These are phyloP conservation scores for Oryza brachyantha DNA, from an alignment of 176 grass and related monocot species.

Conservation along the genomic window DNA sequence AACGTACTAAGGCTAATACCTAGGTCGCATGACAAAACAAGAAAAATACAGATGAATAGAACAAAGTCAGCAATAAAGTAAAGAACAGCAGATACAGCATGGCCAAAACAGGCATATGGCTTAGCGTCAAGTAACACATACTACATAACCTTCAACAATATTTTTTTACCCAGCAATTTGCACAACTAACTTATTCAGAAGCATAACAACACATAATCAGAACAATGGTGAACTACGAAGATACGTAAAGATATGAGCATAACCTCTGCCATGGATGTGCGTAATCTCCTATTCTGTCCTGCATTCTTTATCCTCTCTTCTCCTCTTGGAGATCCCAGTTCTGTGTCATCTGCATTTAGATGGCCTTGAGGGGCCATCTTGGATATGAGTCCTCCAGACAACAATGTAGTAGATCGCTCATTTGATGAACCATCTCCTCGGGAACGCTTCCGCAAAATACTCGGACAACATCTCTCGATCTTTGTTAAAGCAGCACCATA, in stretches of 20 bases:
- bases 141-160: neutral
- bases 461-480: slow-evolving; percentile 53
- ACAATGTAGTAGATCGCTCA: slow-evolving; percentile 42
- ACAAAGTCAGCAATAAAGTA: neutral
- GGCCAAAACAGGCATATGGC: slow-evolving; percentile 11
- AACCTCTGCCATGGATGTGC: slow-evolving; percentile 62
- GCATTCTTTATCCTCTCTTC: slow-evolving; percentile 66
- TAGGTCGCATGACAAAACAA: slow-evolving; percentile 8
- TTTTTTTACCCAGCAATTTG: slow-evolving; percentile 4
- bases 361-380: slow-evolving; percentile 48
- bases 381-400: slow-evolving; percentile 49
- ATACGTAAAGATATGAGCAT: slow-evolving; percentile 26
- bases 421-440: slow-evolving; percentile 57
- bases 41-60: slow-evolving; percentile 8
- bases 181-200: slow-evolving; percentile 2
- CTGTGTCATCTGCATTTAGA: slow-evolving; percentile 54
- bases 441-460: slow-evolving; percentile 58
- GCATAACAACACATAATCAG: neutral
- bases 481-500: slow-evolving; percentile 53
- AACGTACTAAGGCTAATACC: neutral
- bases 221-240: slow-evolving; percentile 13
- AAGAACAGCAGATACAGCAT: neutral
- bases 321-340: slow-evolving; percentile 58
- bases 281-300: slow-evolving; percentile 62
- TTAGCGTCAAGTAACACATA: slow-evolving; percentile 3